These are phyloP conservation scores for Ophioceras dolichostomum DNA, from an alignment of 2,329 filamentous ascomycete genomes.

Conservation along the genomic window DNA sequence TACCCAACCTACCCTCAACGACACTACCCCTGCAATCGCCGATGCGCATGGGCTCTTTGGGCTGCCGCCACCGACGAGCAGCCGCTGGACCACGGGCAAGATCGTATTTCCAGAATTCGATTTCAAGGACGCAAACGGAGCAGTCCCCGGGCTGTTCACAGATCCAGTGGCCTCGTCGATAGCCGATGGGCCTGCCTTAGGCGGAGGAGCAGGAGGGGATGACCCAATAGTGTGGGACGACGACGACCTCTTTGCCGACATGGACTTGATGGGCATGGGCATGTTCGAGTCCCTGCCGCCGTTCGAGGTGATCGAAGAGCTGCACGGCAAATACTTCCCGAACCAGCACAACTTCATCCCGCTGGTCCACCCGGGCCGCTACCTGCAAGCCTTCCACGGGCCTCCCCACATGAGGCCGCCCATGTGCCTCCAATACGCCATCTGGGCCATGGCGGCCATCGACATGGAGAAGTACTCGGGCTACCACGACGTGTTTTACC, in stretches of 20 bases:
- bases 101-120: background rate
- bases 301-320: constrained; percentile 67
- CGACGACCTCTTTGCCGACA: background rate
- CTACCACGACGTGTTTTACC: constrained; percentile 70
- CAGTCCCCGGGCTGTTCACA: background rate
- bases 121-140: too few relatives aligned
- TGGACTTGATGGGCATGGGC: constrained; percentile 66
- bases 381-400: constrained; percentile 59
- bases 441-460: constrained; percentile 72
- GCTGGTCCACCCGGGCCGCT: constrained; percentile 67
- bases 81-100: constrained; percentile 3
- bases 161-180: background rate
- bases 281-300: constrained; percentile 72
- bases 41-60: too few relatives aligned
- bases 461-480: constrained; percentile 59
- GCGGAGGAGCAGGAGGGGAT: too few relatives aligned
- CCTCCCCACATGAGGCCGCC: constrained; percentile 67
- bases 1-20: too few relatives aligned
- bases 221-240: too few relatives aligned
- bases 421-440: constrained; percentile 71
- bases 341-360: constrained; percentile 61
- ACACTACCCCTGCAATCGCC: too few relatives aligned
- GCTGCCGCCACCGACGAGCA: background rate
- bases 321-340: constrained; percentile 70
- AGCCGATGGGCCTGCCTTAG: too few relatives aligned